Evolutionary conservation across 768 basidiomycete species (phyloP), one percentile per base, ranked within the genome.

Genomic region (Grammothele lineata): DNA sequence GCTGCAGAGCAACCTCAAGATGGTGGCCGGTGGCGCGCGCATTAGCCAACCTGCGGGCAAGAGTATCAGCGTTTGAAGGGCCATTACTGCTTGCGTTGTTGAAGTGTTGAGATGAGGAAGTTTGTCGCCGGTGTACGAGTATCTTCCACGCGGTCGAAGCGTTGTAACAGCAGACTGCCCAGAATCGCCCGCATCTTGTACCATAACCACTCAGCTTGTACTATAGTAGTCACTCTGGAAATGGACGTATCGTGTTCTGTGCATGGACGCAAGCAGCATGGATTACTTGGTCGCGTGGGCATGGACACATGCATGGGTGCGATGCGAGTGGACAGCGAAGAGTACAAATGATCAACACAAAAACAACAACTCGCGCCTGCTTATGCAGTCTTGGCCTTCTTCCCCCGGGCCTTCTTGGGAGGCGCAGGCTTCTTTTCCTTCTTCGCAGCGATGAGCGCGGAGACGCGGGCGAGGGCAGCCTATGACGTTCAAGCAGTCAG

Each of bases 401-500:
- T 83, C 46, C 87, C 86, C 59, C 88, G 75, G 51, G 70, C 52
- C 72, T 88, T 89, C 76, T 80, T 88, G 40, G 77, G 70, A 60
- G 76, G 85, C 55, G 66, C 57, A 10, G 78, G 61, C 67, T 85
- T 88, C 66, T 78, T 85, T 65, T 84, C 81, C 62, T 76, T 81
- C 70, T 87, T 84, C 43, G 87, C 67, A 22, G 74, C 76, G 45
- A 83, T 54, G 51, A 91, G 73, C 35, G 87, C 84, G 51, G 87
- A 87, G 22, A 82, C 77, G 52, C 89, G 87, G 39, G 83, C 86
- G 37, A 92, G 76, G 51, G 81, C 74, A 50, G 84, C 84, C 88
- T 91, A 58, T 39, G 12, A 23, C 39, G 24, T 17, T 18, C 1
- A 32, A 4, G 26, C 23, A 19, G 47, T 58, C 34, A 57, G 40